Evolutionary conservation across 176 grass and related monocot genomes (phyloP).

Genomic region (Hsuehochloa calcarea): DNA sequence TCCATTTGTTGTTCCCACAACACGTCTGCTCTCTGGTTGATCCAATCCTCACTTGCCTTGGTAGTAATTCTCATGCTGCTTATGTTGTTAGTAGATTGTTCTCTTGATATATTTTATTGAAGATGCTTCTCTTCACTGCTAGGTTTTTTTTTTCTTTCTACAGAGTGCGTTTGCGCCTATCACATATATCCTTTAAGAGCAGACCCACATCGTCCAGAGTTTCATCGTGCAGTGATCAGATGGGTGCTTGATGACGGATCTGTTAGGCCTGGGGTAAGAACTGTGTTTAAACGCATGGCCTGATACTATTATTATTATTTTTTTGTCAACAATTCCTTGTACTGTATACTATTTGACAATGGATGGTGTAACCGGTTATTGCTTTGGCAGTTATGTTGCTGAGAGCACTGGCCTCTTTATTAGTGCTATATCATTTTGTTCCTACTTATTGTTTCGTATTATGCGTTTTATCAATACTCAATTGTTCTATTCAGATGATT

Average conservation of each 20-base stretch:
- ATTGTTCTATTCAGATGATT: no score
- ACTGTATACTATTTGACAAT: background rate
- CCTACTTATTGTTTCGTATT: no score
- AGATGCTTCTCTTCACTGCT: constrained; percentile 4
- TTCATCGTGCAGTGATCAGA: constrained; percentile 76
- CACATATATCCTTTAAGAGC: constrained; percentile 58
- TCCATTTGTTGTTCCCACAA: constrained; percentile 81
- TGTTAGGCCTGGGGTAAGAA: constrained; percentile 80
- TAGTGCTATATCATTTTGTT: no score
- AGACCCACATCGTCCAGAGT: constrained; percentile 60
- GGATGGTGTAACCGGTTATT: background rate
- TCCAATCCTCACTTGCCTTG: constrained; percentile 70
- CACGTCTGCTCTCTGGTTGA: constrained; percentile 70
- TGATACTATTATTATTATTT: no score
- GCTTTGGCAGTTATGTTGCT: constrained; percentile 58
- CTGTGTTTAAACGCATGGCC: background rate
- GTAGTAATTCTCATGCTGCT: constrained; percentile 36
- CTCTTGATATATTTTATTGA: background rate
- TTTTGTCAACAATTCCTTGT: background rate
- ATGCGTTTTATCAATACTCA: no score
- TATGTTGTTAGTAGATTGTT: background rate
- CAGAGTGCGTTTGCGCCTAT: constrained; percentile 67
- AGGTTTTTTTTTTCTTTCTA: constrained; percentile 23
- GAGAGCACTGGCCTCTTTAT: constrained; percentile 68
- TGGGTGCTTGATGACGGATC: constrained; percentile 92